These are phyloP conservation scores for Plasmopara viticola DNA, from an alignment of 352 stramenopile genomes.

Conservation along the genomic window DNA sequence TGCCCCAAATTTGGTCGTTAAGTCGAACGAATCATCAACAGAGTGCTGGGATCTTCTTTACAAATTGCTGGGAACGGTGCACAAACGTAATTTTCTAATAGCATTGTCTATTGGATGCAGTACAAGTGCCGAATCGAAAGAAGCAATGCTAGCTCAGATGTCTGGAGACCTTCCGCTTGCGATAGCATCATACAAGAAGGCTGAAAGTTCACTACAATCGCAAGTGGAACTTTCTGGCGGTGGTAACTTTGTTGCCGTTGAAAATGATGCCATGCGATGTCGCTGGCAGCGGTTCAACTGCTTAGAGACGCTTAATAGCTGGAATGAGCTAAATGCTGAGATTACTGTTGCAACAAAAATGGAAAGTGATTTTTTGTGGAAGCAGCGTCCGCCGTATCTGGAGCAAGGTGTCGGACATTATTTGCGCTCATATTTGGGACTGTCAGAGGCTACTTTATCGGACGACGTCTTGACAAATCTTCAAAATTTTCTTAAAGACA, in stretches of 20 bases:
- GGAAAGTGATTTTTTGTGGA: conserved; percentile 41
- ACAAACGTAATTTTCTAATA: conserved; percentile 62
- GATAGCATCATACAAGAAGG: conserved; percentile 67
- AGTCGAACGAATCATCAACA: conserved; percentile 17
- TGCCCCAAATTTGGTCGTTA: not conserved
- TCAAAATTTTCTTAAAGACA: conserved; percentile 16
- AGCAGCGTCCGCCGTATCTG: conserved; percentile 53
- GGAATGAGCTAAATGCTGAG: conserved; percentile 50
- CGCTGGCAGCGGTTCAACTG: conserved; percentile 60
- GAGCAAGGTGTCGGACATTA: conserved; percentile 58
- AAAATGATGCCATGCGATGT: conserved; percentile 49
- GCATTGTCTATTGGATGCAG: conserved; percentile 48
- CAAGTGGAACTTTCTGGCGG: conserved; percentile 38
- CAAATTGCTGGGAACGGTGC: conserved; percentile 55
- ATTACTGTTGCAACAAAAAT: conserved; percentile 17
- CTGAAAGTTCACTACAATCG: conserved; percentile 35
- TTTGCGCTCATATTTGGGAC: conserved; percentile 38
- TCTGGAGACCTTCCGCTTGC: conserved; percentile 63
- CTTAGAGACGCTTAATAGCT: conserved; percentile 63
- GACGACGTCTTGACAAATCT: conserved; percentile 17
- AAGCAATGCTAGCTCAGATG: conserved; percentile 57
- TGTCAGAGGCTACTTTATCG: conserved; percentile 14
- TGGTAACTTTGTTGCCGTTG: conserved; percentile 14
- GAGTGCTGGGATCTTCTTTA: conserved; percentile 67
- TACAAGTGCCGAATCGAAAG: conserved; percentile 45